Evolutionary conservation across 306 rosid species (phyloP).

Genomic region (Prosopis cineraria): DNA sequence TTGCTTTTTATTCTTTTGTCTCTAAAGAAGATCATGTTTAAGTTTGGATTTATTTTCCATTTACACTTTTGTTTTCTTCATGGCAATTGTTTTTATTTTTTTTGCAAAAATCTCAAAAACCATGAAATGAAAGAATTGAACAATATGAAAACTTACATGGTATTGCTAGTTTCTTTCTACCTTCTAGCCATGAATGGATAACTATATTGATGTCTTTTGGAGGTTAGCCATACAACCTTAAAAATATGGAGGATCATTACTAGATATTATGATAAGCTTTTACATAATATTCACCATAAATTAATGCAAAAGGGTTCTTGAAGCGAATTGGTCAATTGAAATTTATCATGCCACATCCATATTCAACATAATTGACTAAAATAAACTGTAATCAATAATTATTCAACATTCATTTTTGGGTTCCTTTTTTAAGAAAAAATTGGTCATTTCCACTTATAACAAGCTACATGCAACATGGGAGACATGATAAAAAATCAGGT

Average conservation of each 20-base stretch:
- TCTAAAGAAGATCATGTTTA: no score
- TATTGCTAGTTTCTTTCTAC: no score
- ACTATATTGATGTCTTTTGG: no score
- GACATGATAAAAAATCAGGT: background rate
- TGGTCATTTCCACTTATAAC: constrained; percentile 12
- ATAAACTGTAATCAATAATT: background rate
- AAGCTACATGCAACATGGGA: constrained; percentile 2
- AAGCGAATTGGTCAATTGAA: background rate
- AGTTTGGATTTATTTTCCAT: no score
- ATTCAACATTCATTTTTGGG: constrained; percentile 6
- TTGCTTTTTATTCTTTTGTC: no score
- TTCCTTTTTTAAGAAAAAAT: background rate
- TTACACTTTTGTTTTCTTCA: no score
- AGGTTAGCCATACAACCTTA: no score
- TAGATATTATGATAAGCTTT: constrained; percentile 14
- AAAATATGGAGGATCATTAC: constrained; percentile 8
- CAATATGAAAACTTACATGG: no score
- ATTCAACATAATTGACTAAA: background rate
- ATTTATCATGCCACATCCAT: background rate
- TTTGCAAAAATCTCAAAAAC: no score
- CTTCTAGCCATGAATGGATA: no score
- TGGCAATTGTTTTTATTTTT: no score
- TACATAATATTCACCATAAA: constrained; percentile 1
- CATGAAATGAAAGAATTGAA: no score
- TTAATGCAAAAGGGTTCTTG: background rate